Evolutionary conservation across 371 early-diverging fungal species (phyloP), one percentile per base, ranked within the genome.

Genomic region (Thermomucor indicae-seudaticae): DNA sequence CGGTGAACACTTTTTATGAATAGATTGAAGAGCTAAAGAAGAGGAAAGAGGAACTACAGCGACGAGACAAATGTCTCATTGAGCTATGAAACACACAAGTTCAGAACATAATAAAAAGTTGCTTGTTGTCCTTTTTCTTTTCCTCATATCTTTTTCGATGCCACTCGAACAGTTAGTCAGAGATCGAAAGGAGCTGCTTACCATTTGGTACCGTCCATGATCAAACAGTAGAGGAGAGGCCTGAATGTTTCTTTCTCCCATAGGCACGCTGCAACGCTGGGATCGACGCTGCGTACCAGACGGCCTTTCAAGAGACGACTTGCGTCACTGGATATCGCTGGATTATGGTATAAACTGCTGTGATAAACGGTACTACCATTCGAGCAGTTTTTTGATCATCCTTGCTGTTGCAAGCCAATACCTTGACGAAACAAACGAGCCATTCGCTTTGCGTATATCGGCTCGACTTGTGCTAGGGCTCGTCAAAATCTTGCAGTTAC

Each of bases 331-430:
- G 42, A 57, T 40, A 28, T 57, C 4, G 25, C 47, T 4, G 34
- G 34, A 4, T 34, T 51, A 2, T 57, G 58, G 58, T 57, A 51
- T 39, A 23, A 44, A 25, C 12, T 14, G n/a, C n/a, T n/a, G n/a
- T 48, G 22, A 8, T 19, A 49, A 6, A 29, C n/a, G 5, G 38
- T 3, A 20, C n/a, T 1, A 27, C 23, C 3, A 27, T 22, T 39
- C 12, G 17, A 8, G 31, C n/a, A n/a, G 16, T 17, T n/a, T 22
- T 32, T 1, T 5, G 11, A 3, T 7, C 22, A 10, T 37, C 7
- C 35, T 20, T 38, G 27, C 20, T 20, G 12, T 2, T 43, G 5
- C 19, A 23, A 43, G 38, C 23, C 16, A 3, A 14, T 37, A 37
- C 11, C 32, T 43, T 12, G 17, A 24, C 22, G 54, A 53, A 3